A percentile compares a stretch with the other conserved stretches of the same genome.
These are phyloP conservation scores for Hygrophoropsis aurantiaca DNA, from an alignment of 768 basidiomycete genomes.

Conservation along the genomic window DNA sequence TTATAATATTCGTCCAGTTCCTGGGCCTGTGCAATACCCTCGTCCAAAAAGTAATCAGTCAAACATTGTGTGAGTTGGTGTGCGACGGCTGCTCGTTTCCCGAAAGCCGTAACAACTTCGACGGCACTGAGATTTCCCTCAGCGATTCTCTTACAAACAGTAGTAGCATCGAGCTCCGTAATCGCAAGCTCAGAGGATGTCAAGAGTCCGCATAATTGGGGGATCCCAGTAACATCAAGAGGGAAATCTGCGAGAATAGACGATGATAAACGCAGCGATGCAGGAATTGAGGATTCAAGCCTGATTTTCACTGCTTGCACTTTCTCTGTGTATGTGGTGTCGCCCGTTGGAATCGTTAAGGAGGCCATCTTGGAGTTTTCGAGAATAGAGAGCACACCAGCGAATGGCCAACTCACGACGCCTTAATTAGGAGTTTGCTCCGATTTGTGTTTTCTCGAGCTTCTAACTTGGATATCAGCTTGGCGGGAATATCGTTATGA, in stretches of 20 bases:
- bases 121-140: slow-evolving; percentile 27
- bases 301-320: background rate
- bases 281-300: background rate
- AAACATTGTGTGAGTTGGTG: slow-evolving; percentile 37
- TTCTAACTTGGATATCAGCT: too few relatives aligned
- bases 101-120: slow-evolving; percentile 36
- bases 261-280: slow-evolving; percentile 16
- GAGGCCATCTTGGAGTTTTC: too few relatives aligned
- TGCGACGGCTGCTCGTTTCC: slow-evolving; percentile 43
- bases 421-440: too few relatives aligned
- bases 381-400: too few relatives aligned
- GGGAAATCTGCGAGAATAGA: background rate
- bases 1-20: slow-evolving; percentile 37
- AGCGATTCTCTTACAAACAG: slow-evolving; percentile 17
- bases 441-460: too few relatives aligned
- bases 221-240: slow-evolving; percentile 10
- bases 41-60: slow-evolving; percentile 40
- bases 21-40: slow-evolving; percentile 29
- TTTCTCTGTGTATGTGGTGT: background rate
- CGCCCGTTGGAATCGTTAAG: background rate
- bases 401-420: too few relatives aligned
- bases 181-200: slow-evolving; percentile 9
- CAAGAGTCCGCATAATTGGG: slow-evolving; percentile 9
- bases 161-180: slow-evolving; percentile 24
- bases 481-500: too few relatives aligned